Evolutionary conservation across 108 stramenopile genomes (phyloP), one percentile per base, ranked within the genome.

Genomic region (Stephanodiscus minutulus): DNA sequence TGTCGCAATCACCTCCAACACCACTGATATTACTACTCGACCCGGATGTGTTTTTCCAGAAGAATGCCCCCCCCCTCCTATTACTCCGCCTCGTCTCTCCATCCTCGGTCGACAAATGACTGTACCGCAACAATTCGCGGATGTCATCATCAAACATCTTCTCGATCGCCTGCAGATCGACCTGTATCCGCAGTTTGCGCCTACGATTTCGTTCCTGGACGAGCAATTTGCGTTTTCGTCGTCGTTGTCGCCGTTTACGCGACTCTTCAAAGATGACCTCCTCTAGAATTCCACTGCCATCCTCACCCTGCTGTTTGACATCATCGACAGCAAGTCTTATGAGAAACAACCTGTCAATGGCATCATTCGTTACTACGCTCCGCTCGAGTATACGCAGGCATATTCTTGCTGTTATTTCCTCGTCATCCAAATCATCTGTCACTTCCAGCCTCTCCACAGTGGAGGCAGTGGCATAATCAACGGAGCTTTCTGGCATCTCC

Each of bases 311-410:
- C 46, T 39, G 59, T 5, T 47, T 47, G 15, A 25, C 37, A n/a
- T 59, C 63, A 21, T 65, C 68, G 21, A 50, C 55, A 5, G 66
- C 39, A 47, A 69, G 36, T 13, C 73, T 33, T 49, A 66, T 55
- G 31, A 89, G 70, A 24, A 90, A 70, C 68, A 88, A 64, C 33
- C 67, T 76, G 80, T 98, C 96, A 49, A 98, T 82, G 18, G 66
- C 63, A 58, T 83, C 79, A 70, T 96, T 98, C n/a, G 96, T 97
- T 18, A 77, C 66, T 29, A 96, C 96, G 37, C 89, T 85, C 49
- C 86, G 72, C 82, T 98, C 95, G 57, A 98, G 70, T 61, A 98
- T 97, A 39, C 92, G 88, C 53, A 87, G 62, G 79, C 95, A 97
- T 36, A 96, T 92, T 48, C 80, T 66, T 15, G 86, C 74, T 0